Conservation (phyloP, 129 eudicot species). For the Scalesia atractyloides region DNA sequence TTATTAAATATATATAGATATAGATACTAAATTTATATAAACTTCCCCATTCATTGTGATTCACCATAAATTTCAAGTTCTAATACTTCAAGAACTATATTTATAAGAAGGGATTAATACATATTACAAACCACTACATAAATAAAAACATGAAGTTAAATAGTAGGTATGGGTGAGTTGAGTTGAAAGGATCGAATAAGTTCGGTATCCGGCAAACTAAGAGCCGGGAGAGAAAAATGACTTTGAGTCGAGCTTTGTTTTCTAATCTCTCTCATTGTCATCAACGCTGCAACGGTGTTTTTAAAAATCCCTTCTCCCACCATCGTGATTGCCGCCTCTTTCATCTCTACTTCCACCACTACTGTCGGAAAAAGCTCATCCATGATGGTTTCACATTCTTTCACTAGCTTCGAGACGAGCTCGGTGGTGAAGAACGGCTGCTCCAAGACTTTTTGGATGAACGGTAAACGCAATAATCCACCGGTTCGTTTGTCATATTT, state of each 20-base stretch:
- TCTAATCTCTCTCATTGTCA: constrained; percentile 80
- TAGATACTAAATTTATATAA: too few relatives aligned
- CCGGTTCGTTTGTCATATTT: constrained; percentile 94
- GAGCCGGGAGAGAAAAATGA: constrained; percentile 77
- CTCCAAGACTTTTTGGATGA: constrained; percentile 66
- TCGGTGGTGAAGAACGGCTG: constrained; percentile 93
- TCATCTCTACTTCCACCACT: constrained; percentile 23
- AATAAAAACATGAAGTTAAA: constrained; percentile 11
- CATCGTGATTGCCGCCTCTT: constrained; percentile 28
- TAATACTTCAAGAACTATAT: too few relatives aligned
- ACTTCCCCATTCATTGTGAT: background rate
- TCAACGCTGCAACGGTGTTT: constrained; percentile 80
- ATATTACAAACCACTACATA: constrained; percentile 11
- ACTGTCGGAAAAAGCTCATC: constrained; percentile 54
- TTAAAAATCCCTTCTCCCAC: constrained; percentile 76
- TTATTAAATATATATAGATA: too few relatives aligned
- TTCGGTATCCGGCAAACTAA: constrained; percentile 61
- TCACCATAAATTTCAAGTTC: background rate
- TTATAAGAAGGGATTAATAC: constrained; percentile 3
- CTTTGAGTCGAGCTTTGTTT: constrained; percentile 79
- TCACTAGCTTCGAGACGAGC: constrained; percentile 73
- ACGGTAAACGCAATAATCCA: constrained; percentile 63
- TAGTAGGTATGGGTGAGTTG: constrained; percentile 51
- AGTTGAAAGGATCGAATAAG: constrained; percentile 57
- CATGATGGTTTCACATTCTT: constrained; percentile 65